Evolutionary conservation across 2,329 filamentous ascomycete species (phyloP), one percentile per base, ranked within the genome.

Genomic region (Calonectria pteridis): DNA sequence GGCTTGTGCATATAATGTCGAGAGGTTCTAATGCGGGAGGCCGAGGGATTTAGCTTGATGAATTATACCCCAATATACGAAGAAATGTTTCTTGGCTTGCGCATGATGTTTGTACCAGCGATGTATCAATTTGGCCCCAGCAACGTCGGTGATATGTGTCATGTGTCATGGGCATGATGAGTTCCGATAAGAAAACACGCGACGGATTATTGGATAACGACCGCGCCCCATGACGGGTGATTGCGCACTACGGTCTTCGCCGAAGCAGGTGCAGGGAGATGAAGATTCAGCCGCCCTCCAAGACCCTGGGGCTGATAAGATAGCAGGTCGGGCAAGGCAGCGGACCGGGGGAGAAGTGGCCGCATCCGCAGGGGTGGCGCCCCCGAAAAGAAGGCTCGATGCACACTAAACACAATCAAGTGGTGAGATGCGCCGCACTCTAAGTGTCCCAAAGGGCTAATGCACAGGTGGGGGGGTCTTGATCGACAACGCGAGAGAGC

Each of bases 61-160:
- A 74, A 79, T 75, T 80, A 80, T 80, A 80, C 78, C 78, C 78
- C 78, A 73, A 77, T 55, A 75, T 63, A 77, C 65, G 55, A 72
- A 69, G 58, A 72, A 46, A 74, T 70, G 69, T 67, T 75, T 67
- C 64, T 74, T 73, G 67, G 28, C 49, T 35, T 65, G 33, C n/a
- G 10, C 49, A 53, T 51, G 26, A 50, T 23, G 20, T 43, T 6
- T 4, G 5, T 28, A 23, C 31, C 37, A 53, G 28, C 67, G 58
- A 71, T 75, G 49, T 37, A 62, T 62, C 35, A 18, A 28, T 37
- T 26, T 62, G 14, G 2, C 33, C 23, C 23, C 6, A 62, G 33
- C 35, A 23, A 40, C 31, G 23, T 62, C 23, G 23, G 55, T 62
- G 55, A 37, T 62, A 16, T 26, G n/a, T 62, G 55, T 23, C 55